Base-by-base conservation (phyloP, 2,329 filamentous ascomycete species). In the Colletotrichum kahawae region DNA sequence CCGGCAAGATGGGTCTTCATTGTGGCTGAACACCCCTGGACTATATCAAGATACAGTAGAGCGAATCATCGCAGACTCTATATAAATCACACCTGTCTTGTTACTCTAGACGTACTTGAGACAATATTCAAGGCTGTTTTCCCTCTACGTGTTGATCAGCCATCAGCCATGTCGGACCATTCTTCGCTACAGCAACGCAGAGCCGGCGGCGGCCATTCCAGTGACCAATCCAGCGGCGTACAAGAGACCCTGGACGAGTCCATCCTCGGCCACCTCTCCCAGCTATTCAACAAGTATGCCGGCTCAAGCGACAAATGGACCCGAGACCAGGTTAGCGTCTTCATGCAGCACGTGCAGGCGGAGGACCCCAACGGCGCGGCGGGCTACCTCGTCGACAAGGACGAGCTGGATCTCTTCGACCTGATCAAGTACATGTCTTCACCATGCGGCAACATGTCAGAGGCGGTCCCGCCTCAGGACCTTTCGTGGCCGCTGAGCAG, bases 401-500 rank as follows among this genome's bases (percentile, higher is more conserved):
- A 84, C 16, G 79, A 79, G 31, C 81, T 90, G 76, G 87, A 89
- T 71, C 83, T 90, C 54, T 79, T 82, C 43, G 84, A 80, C 70
- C 92, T 92, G 77, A 78, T 91, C 21, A 79, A 80, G 14, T 91
- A 90, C 83, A 91, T 92, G 86, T 87, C 86, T 2, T 91, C 89
- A 34, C 76, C 85, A 5, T 84, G 85, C 12, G 83, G 85, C 70
- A 84, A 86, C 56, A 83, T 85, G 33, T 82, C 85, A 16, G 84
- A 83, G 1, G 86, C 87, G 2, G 82, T 82, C 18, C 78, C 80
- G 57, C 16, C 12, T 57, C 59, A 59, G 71, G 89, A 92, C 70
- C 89, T 97, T 69, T 91, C 95, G 67, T 93, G 92, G 79, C 96
- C 96, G 1, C 86, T 98, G 77, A 94, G 95, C 74, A 95, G 95